These are phyloP conservation scores for Boletus patriciae DNA, from an alignment of 768 basidiomycete genomes.

Conservation along the genomic window DNA sequence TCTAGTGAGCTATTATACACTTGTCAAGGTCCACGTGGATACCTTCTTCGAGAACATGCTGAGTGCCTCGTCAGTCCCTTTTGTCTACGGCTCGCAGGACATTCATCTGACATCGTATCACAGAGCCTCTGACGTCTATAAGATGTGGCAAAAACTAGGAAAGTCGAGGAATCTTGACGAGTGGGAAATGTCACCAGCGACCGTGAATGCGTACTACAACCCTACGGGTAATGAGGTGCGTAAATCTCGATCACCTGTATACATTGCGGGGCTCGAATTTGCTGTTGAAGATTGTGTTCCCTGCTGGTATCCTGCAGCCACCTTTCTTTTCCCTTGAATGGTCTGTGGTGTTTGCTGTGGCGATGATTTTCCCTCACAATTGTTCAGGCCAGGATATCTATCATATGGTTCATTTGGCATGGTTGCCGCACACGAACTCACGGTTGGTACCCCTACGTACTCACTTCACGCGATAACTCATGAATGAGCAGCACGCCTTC, in stretches of 20 bases:
- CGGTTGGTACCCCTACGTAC: slow-evolving; percentile 45
- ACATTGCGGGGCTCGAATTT: neutral
- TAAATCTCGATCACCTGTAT: neutral
- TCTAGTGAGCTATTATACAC: slow-evolving; percentile 70
- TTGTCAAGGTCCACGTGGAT: slow-evolving; percentile 60
- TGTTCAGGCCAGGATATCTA: slow-evolving; percentile 78
- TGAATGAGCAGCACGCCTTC: slow-evolving; percentile 68
- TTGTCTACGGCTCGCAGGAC: neutral
- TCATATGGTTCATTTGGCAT: slow-evolving; percentile 92
- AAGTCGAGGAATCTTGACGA: slow-evolving; percentile 61
- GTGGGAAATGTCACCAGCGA: slow-evolving; percentile 90
- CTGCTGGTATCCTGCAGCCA: slow-evolving; percentile 90
- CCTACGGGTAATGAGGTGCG: slow-evolving; percentile 83
- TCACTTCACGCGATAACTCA: neutral
- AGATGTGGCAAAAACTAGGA: slow-evolving; percentile 77
- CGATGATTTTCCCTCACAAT: slow-evolving; percentile 8
- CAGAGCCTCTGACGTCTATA: slow-evolving; percentile 59
- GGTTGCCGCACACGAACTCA: slow-evolving; percentile 90
- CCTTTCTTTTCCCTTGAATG: slow-evolving; percentile 87
- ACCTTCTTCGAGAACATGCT: slow-evolving; percentile 87
- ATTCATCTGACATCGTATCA: slow-evolving; percentile 10
- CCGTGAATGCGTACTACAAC: slow-evolving; percentile 86
- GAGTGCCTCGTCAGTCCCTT: slow-evolving; percentile 48
- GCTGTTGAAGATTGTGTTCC: slow-evolving; percentile 79
- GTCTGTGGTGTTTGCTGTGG: slow-evolving; percentile 36